Conservation (phyloP, 2,329 filamentous ascomycete species). For the Endoconidiophora laricicola region DNA sequence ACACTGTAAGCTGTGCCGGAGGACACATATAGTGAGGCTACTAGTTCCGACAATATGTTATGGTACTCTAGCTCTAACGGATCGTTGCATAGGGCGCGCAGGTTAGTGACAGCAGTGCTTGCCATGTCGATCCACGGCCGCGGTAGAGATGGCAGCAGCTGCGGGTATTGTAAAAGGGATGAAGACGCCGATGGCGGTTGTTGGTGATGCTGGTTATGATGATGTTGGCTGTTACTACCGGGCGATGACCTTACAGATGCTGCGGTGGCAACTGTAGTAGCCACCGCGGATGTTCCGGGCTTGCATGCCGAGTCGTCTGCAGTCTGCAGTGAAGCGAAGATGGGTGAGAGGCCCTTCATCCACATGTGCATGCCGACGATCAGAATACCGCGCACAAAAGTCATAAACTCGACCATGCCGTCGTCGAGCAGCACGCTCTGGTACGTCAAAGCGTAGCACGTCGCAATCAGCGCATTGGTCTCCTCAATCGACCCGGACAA, state of each 20-base stretch:
- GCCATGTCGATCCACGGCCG: slow-evolving; percentile 31
- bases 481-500: slow-evolving; percentile 30
- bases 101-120: slow-evolving; percentile 23
- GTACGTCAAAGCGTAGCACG: slow-evolving; percentile 42
- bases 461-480: slow-evolving; percentile 41
- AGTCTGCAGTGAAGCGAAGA: slow-evolving; percentile 22
- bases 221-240: neutral
- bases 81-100: slow-evolving; percentile 28
- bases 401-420: slow-evolving; percentile 43
- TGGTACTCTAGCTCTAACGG: slow-evolving; percentile 31
- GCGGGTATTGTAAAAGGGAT: neutral
- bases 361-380: slow-evolving; percentile 39
- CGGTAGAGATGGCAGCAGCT: slow-evolving; percentile 27
- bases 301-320: neutral
- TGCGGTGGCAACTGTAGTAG: neutral
- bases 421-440: slow-evolving; percentile 41
- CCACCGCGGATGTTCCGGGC: neutral
- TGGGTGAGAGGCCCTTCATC: slow-evolving; percentile 29
- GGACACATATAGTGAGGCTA: slow-evolving; percentile 33
- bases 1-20: slow-evolving; percentile 30
- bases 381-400: slow-evolving; percentile 39
- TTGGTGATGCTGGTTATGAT: neutral
- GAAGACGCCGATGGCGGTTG: neutral
- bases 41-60: slow-evolving; percentile 27
- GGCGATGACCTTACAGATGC: neutral